Evolutionary conservation across 495 filamentous ascomycete species (phyloP).

Genomic region (Talaromyces proteolyticus): DNA sequence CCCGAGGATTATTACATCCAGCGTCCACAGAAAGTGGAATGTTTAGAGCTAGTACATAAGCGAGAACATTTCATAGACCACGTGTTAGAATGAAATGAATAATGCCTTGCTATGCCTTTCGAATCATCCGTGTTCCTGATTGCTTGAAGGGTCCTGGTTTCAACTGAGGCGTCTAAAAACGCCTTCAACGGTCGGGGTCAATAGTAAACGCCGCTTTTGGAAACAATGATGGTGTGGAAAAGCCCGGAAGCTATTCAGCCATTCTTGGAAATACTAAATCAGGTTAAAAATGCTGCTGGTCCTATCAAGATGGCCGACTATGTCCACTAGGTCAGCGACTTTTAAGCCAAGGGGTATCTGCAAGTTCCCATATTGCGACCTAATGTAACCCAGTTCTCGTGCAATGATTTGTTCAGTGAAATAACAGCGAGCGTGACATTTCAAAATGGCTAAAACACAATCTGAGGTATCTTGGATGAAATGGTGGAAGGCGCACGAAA

Average conservation of each 20-base stretch:
- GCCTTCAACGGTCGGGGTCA: neutral
- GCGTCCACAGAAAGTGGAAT: no score
- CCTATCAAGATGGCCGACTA: neutral
- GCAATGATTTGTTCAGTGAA: neutral
- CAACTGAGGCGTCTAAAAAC: no score
- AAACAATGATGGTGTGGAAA: neutral
- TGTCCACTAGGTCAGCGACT: neutral
- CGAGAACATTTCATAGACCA: no score
- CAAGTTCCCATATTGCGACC: neutral
- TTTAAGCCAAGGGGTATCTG: neutral
- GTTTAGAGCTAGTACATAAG: no score
- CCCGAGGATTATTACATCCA: no score
- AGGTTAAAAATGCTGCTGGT: neutral
- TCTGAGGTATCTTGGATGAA: slow-evolving; percentile 9
- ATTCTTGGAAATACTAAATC: neutral
- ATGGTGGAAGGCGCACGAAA: slow-evolving; percentile 18
- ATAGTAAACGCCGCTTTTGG: neutral
- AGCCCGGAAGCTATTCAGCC: neutral
- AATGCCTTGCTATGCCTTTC: no score
- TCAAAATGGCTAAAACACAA: neutral
- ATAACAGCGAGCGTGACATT: neutral
- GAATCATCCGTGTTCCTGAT: no score
- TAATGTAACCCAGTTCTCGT: neutral
- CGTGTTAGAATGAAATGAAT: no score
- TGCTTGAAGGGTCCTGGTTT: no score